Conservation (phyloP, 2,329 filamentous ascomycete genomes). For the Aureobasidium uvarum region DNA sequence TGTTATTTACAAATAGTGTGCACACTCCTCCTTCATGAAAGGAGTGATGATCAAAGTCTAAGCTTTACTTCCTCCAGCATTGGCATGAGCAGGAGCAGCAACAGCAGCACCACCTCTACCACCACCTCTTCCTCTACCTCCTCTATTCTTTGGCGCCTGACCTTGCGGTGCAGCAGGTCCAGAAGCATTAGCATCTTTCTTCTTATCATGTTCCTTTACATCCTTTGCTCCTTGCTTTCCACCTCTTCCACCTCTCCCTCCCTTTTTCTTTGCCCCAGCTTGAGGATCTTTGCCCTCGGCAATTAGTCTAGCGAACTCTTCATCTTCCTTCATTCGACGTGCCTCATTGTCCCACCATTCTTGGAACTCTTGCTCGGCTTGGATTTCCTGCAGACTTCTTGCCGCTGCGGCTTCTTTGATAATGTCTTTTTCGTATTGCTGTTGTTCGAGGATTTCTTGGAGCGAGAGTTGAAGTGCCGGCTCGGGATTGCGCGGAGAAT, state of each 20-base stretch:
- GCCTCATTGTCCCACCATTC: constrained; percentile 95
- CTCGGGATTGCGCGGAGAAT: constrained; percentile 60
- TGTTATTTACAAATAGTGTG: too few species aligned
- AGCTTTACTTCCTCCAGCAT: not conserved
- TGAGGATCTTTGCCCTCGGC: constrained; percentile 9
- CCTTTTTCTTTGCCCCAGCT: constrained; percentile 27
- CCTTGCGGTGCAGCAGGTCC: not conserved
- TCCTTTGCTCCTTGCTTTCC: constrained; percentile 28
- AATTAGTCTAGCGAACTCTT: constrained; percentile 22
- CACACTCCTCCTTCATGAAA: too few species aligned
- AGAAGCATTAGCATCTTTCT: constrained; percentile 11
- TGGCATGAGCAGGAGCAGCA: not conserved
- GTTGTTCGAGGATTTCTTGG: constrained; percentile 83
- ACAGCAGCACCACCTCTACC: not conserved
- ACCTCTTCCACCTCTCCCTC: constrained; percentile 32
- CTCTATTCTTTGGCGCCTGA: not conserved
- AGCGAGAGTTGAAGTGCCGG: constrained; percentile 69
- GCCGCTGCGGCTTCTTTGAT: constrained; percentile 81
- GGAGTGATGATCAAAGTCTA: not conserved
- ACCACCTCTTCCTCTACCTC: not conserved
- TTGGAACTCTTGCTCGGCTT: constrained; percentile 94
- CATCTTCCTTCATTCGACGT: constrained; percentile 53
- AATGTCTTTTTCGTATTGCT: constrained; percentile 77
- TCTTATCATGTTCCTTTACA: constrained; percentile 27
- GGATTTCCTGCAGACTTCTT: constrained; percentile 87